phyloP scores from a whole-genome alignment of 2,329 filamentous ascomycete species.

The Fusarium foetens region DNA sequence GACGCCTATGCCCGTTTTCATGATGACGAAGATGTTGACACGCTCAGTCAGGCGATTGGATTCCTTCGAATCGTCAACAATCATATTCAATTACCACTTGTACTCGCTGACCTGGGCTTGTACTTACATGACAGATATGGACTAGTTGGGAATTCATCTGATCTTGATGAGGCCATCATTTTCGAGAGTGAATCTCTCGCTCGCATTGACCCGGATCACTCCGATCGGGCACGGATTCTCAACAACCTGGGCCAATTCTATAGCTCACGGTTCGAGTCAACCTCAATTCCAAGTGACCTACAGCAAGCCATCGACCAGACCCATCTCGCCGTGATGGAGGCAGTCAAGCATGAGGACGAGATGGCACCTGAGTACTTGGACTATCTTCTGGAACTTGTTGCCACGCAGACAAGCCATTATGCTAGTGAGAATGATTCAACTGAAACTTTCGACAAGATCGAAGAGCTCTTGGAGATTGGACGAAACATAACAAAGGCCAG shows the following conservation, averaged over 20 bases:
- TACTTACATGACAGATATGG: neutral
- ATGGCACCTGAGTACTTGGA: neutral
- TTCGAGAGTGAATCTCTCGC: neutral
- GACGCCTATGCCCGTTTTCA: neutral
- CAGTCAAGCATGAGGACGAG: neutral
- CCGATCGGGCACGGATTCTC: neutral
- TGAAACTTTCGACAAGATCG: neutral
- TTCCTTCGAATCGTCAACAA: neutral
- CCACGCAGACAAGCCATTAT: neutral
- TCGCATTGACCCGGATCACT: fast-evolving
- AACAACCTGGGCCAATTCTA: neutral
- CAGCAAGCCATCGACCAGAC: neutral
- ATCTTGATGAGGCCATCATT: neutral
- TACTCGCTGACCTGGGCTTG: neutral
- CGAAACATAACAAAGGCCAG: fast-evolving
- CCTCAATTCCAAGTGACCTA: neutral
- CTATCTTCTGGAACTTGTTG: neutral
- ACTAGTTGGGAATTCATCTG: neutral
- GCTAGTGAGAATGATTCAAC: too few species aligned
- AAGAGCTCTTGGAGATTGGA: neutral
- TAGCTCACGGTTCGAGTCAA: neutral
- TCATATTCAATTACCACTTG: neutral
- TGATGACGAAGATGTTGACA: neutral
- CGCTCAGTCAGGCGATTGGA: neutral
- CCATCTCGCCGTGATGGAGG: neutral